These are phyloP conservation scores for Luvunga scandens DNA, from an alignment of 345 rosid species.

Conservation along the genomic window DNA sequence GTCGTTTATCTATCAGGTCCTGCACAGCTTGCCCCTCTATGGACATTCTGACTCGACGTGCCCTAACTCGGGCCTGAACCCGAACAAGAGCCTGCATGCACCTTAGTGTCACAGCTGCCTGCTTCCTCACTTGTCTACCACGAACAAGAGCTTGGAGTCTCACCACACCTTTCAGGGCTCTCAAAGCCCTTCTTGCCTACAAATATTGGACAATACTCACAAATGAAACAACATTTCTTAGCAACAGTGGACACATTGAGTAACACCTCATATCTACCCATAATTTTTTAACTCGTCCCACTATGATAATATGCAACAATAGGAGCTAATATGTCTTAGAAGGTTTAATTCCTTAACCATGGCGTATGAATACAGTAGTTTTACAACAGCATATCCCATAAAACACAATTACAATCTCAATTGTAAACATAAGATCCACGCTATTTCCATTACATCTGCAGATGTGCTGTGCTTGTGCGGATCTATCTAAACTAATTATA, in stretches of 20 bases:
- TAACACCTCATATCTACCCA: neutral
- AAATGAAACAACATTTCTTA: neutral
- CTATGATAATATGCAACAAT: no score
- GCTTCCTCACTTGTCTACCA: slow-evolving; percentile 94
- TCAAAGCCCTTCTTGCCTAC: slow-evolving; percentile 86
- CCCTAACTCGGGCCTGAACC: slow-evolving; percentile 95
- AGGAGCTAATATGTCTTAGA: neutral
- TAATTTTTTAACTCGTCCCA: neutral
- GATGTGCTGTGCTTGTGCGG: neutral
- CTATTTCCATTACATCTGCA: neutral
- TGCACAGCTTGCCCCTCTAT: slow-evolving; percentile 83
- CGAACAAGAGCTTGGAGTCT: slow-evolving; percentile 93
- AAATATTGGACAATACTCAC: neutral
- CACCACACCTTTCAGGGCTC: slow-evolving; percentile 89
- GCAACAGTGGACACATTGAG: neutral
- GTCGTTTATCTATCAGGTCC: slow-evolving; percentile 52
- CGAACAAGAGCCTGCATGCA: slow-evolving; percentile 98
- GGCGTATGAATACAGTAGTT: neutral
- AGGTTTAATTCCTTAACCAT: neutral
- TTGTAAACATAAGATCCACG: neutral
- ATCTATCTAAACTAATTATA: neutral
- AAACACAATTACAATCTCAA: neutral
- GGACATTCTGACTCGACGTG: slow-evolving; percentile 87
- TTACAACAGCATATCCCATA: neutral
- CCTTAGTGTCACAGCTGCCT: slow-evolving; percentile 89